Base-by-base conservation (phyloP, 805 yeast species). In the Wickerhamomyces kurtzmanii region DNA sequence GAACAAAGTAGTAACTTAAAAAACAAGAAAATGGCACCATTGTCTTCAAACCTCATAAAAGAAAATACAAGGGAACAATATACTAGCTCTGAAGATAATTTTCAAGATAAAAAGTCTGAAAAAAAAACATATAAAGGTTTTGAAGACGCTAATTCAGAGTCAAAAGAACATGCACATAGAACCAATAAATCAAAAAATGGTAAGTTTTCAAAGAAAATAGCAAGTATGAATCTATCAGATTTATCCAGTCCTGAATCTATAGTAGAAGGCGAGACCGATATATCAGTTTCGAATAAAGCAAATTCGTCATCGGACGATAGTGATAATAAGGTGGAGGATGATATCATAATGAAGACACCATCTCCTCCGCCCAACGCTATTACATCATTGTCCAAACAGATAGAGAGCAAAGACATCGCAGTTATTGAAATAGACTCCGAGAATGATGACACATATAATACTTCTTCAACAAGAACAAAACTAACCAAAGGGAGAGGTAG, bases 21-120 rank as follows among this genome's bases (percentile, higher is more conserved):
- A n/a, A 50, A 49, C 23, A 31, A 33, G 13, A 13, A 25, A 28
- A 17, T 24, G 11, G 24, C 36, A 8, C 28, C 38, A 14, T 26
- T 26, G 9, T 26, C 16, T 10, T 13, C 23, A 12, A n/a, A 22
- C 14, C 4, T 16, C 26, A 23, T 17, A 12, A 25, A 20, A 15
- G 31, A 15, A 18, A 15, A 20, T 12, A 15, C 7, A 21, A 14
- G 9, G 13, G 15, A 17, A 8, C 15, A 14, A 12, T 2, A 23
- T 22, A 9, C 12, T 32, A 3, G 15, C 32, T 7, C 20, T 14
- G 20, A 7, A n/a, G n/a, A n/a, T n/a, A n/a, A n/a, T 15, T 4
- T 10, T 15, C 4, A 12, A 17, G 6, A 3, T 11, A 5, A 21
- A 26, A 13, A 8, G 25, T n/a, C 25, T 23, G 15, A 13, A 13